A percentile compares a stretch with the other conserved stretches of the same genome.
Conservation (phyloP, 805 yeast species). For the Sugiyamaella smithiae region DNA sequence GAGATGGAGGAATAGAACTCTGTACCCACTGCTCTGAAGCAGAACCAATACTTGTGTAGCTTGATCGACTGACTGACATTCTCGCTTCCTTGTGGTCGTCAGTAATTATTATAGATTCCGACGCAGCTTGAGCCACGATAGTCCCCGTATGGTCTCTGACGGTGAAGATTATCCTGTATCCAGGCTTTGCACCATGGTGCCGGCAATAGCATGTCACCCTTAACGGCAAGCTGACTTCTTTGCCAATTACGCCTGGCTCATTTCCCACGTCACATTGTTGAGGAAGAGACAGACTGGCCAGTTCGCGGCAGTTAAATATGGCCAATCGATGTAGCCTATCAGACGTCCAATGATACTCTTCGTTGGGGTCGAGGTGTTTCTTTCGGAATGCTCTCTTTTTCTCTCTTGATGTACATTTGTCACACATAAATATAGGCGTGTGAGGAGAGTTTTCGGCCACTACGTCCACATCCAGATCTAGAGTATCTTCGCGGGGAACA, state of each 20-base stretch:
- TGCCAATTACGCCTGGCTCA: constrained; percentile 28
- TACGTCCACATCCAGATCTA: constrained; percentile 70
- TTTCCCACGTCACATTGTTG: constrained; percentile 17
- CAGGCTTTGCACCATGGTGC: constrained; percentile 80
- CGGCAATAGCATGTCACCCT: constrained; percentile 94
- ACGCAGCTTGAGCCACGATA: constrained; percentile 70
- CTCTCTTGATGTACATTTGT: constrained; percentile 88
- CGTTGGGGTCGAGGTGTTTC: constrained; percentile 67
- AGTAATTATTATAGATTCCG: constrained; percentile 82
- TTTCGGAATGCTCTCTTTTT: constrained; percentile 91
- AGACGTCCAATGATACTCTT: constrained; percentile 78
- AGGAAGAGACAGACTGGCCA: constrained; percentile 53
- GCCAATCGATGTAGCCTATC: constrained; percentile 74
- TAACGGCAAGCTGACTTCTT: constrained; percentile 51
- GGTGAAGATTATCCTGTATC: constrained; percentile 37
- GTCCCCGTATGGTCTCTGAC: constrained; percentile 58
- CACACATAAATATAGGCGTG: constrained; percentile 69
- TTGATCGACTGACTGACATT: neutral
- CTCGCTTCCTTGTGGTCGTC: constrained; percentile 72
- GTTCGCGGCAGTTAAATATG: constrained; percentile 87
- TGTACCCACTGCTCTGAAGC: neutral
- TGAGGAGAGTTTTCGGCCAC: constrained; percentile 47
- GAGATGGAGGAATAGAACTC: constrained; percentile 25
- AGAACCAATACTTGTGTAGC: neutral
- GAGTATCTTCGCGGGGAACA: constrained; percentile 28